A percentile compares a stretch with the other conserved stretches of the same genome.
Conservation (phyloP, 2,329 filamentous ascomycete genomes). For the Fonsecaea nubica region DNA sequence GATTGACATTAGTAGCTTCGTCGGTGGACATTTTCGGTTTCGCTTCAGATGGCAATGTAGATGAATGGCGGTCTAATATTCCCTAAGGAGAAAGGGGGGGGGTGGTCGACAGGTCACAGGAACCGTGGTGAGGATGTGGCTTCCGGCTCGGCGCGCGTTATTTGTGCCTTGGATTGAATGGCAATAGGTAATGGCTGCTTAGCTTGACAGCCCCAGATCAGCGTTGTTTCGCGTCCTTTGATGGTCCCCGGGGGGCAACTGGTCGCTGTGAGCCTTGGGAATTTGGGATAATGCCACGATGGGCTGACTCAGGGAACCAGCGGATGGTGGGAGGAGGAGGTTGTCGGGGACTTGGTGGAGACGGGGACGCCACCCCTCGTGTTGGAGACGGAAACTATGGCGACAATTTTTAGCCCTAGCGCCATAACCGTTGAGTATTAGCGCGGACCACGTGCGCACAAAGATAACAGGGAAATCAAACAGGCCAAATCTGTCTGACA, state of each 20-base stretch:
- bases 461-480: not conserved
- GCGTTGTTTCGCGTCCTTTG: not conserved
- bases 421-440: not conserved
- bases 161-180: constrained; percentile 1
- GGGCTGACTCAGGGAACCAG: constrained; percentile 14
- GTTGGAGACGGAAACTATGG: constrained; percentile 18
- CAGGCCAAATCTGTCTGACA: not conserved
- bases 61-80: constrained; percentile 10
- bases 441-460: not conserved
- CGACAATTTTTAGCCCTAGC: not conserved
- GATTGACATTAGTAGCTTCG: constrained; percentile 11
- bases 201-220: not conserved
- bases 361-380: not conserved
- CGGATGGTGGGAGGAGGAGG: constrained; percentile 9
- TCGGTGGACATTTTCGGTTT: constrained; percentile 16
- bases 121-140: constrained; percentile 9
- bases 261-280: not conserved
- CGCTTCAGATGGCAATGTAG: constrained; percentile 13
- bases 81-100: constrained; percentile 2
- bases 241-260: constrained; percentile 3
- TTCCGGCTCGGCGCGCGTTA: not conserved
- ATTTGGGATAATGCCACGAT: constrained; percentile 6
- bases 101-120: not conserved
- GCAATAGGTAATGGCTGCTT: not conserved
- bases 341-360: constrained; percentile 17